Evolutionary conservation across 1,284 basidiomycete genomes (phyloP).

Genomic region (Cryptococcus amylolentus): DNA sequence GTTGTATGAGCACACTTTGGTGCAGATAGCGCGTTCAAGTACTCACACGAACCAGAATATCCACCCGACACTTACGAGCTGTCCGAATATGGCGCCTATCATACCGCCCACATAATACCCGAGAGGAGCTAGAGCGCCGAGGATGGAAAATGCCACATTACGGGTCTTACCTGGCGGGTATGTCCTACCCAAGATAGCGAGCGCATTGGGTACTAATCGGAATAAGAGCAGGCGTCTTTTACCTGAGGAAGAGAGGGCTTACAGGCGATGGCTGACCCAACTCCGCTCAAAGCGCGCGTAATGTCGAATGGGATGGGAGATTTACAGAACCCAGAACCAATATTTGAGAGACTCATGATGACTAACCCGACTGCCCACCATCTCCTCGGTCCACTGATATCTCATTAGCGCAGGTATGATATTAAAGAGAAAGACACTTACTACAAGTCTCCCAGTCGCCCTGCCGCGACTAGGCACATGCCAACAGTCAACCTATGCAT

Average conservation of each 20-base stretch:
- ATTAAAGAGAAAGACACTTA: conserved; percentile 4
- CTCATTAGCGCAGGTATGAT: too few species aligned
- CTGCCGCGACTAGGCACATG: conserved; percentile 27
- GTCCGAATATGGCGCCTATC: conserved; percentile 21
- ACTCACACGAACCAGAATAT: conserved; percentile 33
- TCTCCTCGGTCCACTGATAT: not conserved
- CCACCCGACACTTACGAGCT: conserved; percentile 18
- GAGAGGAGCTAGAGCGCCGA: conserved; percentile 29
- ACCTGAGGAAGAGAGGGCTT: not conserved
- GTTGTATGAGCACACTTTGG: not conserved
- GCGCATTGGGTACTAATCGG: conserved; percentile 24
- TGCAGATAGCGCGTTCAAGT: too few species aligned
- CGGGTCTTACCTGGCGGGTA: conserved; percentile 25
- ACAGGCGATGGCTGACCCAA: conserved; percentile 30
- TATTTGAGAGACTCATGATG: conserved; percentile 13
- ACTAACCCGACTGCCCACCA: conserved; percentile 12
- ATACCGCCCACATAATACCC: conserved; percentile 29
- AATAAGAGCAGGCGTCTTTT: not conserved
- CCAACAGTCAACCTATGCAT: conserved; percentile 26
- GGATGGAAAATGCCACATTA: conserved; percentile 27
- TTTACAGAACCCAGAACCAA: conserved; percentile 22
- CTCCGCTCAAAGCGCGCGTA: conserved; percentile 26
- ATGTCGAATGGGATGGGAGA: conserved; percentile 26
- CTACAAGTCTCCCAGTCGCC: conserved; percentile 29
- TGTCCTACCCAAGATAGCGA: conserved; percentile 28